Conservation (phyloP, 2,329 filamentous ascomycete genomes). For the Periconia macrospinosa region DNA sequence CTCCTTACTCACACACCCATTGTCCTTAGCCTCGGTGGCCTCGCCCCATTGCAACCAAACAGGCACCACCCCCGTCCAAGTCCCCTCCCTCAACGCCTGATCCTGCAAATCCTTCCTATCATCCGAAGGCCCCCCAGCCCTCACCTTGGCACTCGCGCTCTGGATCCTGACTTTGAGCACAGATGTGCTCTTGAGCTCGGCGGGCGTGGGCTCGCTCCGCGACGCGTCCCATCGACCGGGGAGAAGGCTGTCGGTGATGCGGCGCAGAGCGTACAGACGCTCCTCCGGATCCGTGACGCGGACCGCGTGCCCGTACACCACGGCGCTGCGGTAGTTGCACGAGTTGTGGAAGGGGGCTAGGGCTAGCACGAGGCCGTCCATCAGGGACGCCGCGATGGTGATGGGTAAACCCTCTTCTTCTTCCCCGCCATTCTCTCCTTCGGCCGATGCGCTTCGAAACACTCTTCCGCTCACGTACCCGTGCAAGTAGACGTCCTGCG, state of each 20-base stretch:
- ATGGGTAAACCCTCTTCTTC: slow-evolving; percentile 36
- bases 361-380: slow-evolving; percentile 39
- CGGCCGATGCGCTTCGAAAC: slow-evolving; percentile 47
- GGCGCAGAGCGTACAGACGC: slow-evolving; percentile 30
- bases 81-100: slow-evolving; percentile 17
- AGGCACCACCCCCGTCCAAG: slow-evolving; percentile 43
- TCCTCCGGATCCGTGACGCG: slow-evolving; percentile 27
- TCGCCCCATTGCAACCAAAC: slow-evolving; percentile 37
- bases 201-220: slow-evolving; percentile 30
- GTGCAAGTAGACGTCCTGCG: slow-evolving; percentile 37
- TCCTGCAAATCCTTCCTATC: slow-evolving; percentile 37
- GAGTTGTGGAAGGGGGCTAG: slow-evolving; percentile 41
- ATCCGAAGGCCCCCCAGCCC: slow-evolving; percentile 36
- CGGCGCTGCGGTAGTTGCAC: slow-evolving; percentile 39
- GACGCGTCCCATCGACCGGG: slow-evolving; percentile 34
- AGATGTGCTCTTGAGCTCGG: slow-evolving; percentile 32
- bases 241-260: slow-evolving; percentile 38
- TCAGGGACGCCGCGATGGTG: slow-evolving; percentile 29
- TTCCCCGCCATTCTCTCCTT: slow-evolving; percentile 23
- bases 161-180: slow-evolving; percentile 30
- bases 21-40: slow-evolving; percentile 27
- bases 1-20: slow-evolving; percentile 53
- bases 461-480: slow-evolving; percentile 58
- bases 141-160: slow-evolving; percentile 37
- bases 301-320: slow-evolving; percentile 32